Evolutionary conservation across 179 eudicot species (phyloP).

Genomic region (Silene noctiflora): DNA sequence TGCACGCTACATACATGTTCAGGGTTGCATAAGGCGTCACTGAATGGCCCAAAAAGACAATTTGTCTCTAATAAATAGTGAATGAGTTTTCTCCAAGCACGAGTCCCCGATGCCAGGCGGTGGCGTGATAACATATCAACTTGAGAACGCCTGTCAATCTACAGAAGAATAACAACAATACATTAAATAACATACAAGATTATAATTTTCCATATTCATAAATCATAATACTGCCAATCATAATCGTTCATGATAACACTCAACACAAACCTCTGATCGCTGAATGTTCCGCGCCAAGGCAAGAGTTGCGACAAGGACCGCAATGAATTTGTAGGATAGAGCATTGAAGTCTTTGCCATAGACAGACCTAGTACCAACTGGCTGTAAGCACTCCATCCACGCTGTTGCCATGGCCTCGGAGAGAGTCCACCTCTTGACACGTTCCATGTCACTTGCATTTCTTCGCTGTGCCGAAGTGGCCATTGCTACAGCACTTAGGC

Average conservation of each 20-base stretch:
- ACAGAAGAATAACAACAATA: constrained; percentile 21
- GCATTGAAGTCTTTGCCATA: constrained; percentile 93
- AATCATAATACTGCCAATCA: not conserved
- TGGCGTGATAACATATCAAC: constrained; percentile 63
- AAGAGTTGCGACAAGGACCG: constrained; percentile 95
- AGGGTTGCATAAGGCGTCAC: constrained; percentile 54
- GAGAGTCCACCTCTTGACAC: constrained; percentile 90
- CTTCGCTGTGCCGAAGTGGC: constrained; percentile 95
- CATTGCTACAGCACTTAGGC: constrained; percentile 99
- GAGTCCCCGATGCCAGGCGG: constrained; percentile 65
- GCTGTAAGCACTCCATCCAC: constrained; percentile 94
- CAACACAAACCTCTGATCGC: constrained; percentile 73
- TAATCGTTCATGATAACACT: not conserved
- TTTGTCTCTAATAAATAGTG: constrained; percentile 77
- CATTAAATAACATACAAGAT: not conserved
- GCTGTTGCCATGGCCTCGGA: constrained; percentile 99
- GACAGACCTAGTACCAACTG: constrained; percentile 84
- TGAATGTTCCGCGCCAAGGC: constrained; percentile 98
- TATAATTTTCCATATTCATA: not conserved
- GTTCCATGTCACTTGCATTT: constrained; percentile 70
- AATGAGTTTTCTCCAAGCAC: constrained; percentile 94
- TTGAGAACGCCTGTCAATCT: constrained; percentile 91
- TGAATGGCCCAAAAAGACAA: constrained; percentile 83
- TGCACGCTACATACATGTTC: constrained; percentile 50
- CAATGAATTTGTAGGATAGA: constrained; percentile 82